Percentiles rank a stretch among this genome's conserved stretches.
These are phyloP conservation scores for Pichia norvegensis DNA, from an alignment of 1,139 yeast genomes.

Conservation along the genomic window DNA sequence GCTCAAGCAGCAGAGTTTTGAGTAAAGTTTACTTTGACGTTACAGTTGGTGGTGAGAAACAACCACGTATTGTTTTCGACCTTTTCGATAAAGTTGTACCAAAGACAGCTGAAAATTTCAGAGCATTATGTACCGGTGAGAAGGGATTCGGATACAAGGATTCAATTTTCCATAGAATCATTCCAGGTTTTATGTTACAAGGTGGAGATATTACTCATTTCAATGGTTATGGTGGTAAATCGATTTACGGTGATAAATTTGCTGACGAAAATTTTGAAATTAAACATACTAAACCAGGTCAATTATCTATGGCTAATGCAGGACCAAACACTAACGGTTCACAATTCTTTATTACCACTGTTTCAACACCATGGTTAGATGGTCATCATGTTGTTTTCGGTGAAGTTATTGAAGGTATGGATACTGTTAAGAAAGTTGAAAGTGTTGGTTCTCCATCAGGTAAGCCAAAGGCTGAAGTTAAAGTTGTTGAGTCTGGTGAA, in stretches of 20 bases:
- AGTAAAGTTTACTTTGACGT: constrained; percentile 67
- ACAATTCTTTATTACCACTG: constrained; percentile 36
- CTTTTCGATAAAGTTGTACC: constrained; percentile 54
- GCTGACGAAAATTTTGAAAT: constrained; percentile 29
- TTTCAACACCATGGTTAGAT: constrained; percentile 35
- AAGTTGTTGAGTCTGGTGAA: constrained; percentile 30
- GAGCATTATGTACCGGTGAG: constrained; percentile 58
- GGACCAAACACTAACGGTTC: constrained; percentile 39
- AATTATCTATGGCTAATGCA: constrained; percentile 38
- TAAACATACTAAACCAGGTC: constrained; percentile 34
- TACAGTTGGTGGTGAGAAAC: constrained; percentile 52
- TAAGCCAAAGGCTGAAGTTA: constrained; percentile 23
- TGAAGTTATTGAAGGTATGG: constrained; percentile 31
- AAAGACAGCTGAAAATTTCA: constrained; percentile 57
- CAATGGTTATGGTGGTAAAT: constrained; percentile 32
- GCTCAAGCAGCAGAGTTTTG: constrained; percentile 31
- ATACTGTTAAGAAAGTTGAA: constrained; percentile 28
- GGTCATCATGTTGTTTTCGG: constrained; percentile 38
- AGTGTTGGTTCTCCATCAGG: constrained; percentile 27
- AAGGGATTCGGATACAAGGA: constrained; percentile 55
- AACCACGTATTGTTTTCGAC: constrained; percentile 32
- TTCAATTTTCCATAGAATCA: constrained; percentile 44
- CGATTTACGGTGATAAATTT: constrained; percentile 30
- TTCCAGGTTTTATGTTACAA: constrained; percentile 42
- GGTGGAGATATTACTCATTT: constrained; percentile 32